Conservation (phyloP, 495 filamentous ascomycete species). For the Massariosphaeria phaeospora region DNA sequence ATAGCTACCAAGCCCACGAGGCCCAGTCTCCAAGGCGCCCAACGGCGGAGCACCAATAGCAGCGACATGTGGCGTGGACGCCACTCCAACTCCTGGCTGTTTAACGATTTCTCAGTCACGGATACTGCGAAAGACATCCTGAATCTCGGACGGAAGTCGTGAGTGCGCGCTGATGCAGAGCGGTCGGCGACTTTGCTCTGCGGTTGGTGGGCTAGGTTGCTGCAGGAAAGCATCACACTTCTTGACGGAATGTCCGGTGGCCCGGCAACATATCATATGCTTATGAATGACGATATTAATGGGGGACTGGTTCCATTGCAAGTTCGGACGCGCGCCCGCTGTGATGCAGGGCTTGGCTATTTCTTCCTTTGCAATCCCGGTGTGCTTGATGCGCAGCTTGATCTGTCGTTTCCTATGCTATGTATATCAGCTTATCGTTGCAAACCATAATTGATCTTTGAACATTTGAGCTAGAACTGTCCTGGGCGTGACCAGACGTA, state of each 20-base stretch:
- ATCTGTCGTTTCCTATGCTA: slow-evolving; percentile 3
- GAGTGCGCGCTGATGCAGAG: not conserved
- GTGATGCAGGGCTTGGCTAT: slow-evolving; percentile 6
- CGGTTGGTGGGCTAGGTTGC: slow-evolving; percentile 12
- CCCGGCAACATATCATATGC: slow-evolving; percentile 5
- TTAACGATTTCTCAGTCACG: slow-evolving; percentile 33
- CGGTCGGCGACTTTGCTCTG: slow-evolving; percentile 23
- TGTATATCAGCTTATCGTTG: slow-evolving; percentile 20
- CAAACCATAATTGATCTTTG: not conserved
- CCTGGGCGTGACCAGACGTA: too few relatives aligned
- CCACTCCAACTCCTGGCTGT: slow-evolving; percentile 34
- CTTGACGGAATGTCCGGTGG: slow-evolving; percentile 18
- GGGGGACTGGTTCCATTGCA: slow-evolving; percentile 13
- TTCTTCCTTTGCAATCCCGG: not conserved
- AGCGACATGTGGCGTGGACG: slow-evolving; percentile 32
- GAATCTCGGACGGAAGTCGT: slow-evolving; percentile 22
- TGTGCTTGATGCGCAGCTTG: slow-evolving; percentile 4
- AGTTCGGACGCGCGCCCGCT: slow-evolving; percentile 7
- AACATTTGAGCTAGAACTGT: too few relatives aligned
- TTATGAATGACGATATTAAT: slow-evolving; percentile 9
- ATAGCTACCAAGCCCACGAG: slow-evolving; percentile 3
- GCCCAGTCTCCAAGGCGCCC: slow-evolving; percentile 12
- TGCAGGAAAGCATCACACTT: slow-evolving; percentile 20
- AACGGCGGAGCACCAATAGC: slow-evolving; percentile 18
- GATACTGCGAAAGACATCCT: slow-evolving; percentile 28